Evolutionary conservation across 108 stramenopile species (phyloP).

Genomic region (Pseudonitzschia delicatissima): DNA sequence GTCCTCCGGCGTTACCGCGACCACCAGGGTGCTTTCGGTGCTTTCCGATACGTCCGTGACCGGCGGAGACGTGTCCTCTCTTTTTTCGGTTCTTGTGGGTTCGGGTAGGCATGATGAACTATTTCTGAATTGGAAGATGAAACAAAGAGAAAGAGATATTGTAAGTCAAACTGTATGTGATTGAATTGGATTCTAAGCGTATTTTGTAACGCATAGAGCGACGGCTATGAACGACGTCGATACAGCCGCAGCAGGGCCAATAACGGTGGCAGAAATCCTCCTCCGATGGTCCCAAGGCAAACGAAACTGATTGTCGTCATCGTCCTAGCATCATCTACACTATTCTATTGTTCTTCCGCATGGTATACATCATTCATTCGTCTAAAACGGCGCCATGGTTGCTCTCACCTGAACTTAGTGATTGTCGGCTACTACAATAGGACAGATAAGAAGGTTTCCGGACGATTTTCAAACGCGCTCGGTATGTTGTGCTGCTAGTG

Average conservation of each 20-base stretch:
- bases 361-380: not conserved
- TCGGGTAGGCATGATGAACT: conserved; percentile 89
- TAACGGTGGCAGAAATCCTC: not conserved
- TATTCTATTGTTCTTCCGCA: not conserved
- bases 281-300: too few species aligned
- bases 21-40: conserved; percentile 99
- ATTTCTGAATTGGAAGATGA: not conserved
- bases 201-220: too few species aligned
- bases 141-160: not conserved
- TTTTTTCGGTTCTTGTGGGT: conserved; percentile 95
- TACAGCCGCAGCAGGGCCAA: not conserved
- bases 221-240: not conserved
- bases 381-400: not conserved
- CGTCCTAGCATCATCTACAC: too few species aligned
- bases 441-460: not conserved
- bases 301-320: too few species aligned
- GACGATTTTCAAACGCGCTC: not conserved
- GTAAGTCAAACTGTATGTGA: not conserved
- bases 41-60: conserved; percentile 99
- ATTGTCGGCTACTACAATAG: conserved; percentile 1
- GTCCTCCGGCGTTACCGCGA: conserved; percentile 99
- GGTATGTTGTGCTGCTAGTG: not conserved
- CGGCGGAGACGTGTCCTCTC: conserved; percentile 98
- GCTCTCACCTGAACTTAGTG: conserved; percentile 6
- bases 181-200: not conserved